Base-by-base conservation (phyloP, 495 filamentous ascomycete genomes). In the Lasiosphaeria ovina region DNA sequence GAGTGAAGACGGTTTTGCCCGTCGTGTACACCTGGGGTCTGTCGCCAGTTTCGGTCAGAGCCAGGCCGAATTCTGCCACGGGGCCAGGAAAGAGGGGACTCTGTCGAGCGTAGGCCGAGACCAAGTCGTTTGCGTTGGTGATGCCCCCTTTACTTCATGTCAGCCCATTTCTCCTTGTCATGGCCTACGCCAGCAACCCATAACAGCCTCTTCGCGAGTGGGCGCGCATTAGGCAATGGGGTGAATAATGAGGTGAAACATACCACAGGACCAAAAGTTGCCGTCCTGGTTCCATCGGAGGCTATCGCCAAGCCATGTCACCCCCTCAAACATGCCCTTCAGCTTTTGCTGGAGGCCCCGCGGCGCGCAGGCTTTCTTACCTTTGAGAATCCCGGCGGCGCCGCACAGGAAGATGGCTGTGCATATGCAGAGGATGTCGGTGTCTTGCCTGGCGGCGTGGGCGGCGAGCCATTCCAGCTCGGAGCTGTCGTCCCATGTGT, bases 41-140 rank as follows among this genome's bases (percentile, higher is more conserved):
- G 9, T 79, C 75, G 3, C 76, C 76, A 6, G 84, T 76, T 33
- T 86, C 85, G 6, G 79, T 79, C 66, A 81, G 66, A 44, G 64
- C 65, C 57, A 80, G 70, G 3, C 76, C 71, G n/a, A 79, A 67
- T 54, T 87, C 81, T 3, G 77, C 76, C 4, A 83, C 59, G 0
- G 77, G 66, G 0, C 70, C 70, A 0, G 81, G 76, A 59, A 82
- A 85, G 38, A 62, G 67, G n/a, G 60, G 52, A 24, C 69, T 65
- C 4, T 74, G 70, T 12, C 79, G 74, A 14, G 80, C 68, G 63
- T 85, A 88, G 32, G 77, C 77, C 8, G 81, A 74, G 7, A 85
- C 79, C 49, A 87, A 74, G 61, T 88, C 85, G 62, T 85, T 83
- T 7, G 84, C 83, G 61, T 86, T 87, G 32, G 85, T 87, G 32